A percentile compares a stretch with the other conserved stretches of the same genome.
These are phyloP conservation scores for Trametes maxima DNA, from an alignment of 768 basidiomycete genomes.

Conservation along the genomic window DNA sequence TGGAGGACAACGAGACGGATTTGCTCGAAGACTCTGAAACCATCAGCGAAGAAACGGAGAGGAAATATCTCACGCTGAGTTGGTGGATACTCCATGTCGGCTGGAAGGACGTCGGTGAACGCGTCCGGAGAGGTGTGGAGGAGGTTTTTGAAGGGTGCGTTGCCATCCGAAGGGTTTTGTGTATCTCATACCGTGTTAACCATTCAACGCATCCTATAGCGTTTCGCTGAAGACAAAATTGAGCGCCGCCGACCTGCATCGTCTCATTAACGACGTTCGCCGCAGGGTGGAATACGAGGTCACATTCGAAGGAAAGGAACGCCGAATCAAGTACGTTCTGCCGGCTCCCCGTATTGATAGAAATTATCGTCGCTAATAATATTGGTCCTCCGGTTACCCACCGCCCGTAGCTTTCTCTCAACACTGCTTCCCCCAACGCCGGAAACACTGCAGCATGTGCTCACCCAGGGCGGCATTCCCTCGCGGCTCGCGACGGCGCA, in stretches of 20 bases:
- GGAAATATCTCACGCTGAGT: slow-evolving; percentile 79
- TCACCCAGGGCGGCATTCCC: slow-evolving; percentile 62
- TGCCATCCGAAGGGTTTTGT: neutral
- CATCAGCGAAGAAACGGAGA: slow-evolving; percentile 68
- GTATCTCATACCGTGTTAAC: neutral
- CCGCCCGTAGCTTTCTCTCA: slow-evolving; percentile 60
- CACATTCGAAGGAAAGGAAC: slow-evolving; percentile 60
- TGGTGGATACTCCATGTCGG: slow-evolving; percentile 96
- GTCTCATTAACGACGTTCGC: slow-evolving; percentile 72
- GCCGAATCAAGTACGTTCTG: slow-evolving; percentile 52
- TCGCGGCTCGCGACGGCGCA: slow-evolving; percentile 37
- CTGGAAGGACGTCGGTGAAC: slow-evolving; percentile 80
- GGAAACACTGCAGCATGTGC: slow-evolving; percentile 67
- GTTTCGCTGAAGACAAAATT: slow-evolving; percentile 84
- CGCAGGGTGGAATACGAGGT: slow-evolving; percentile 74
- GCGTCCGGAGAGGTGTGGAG: slow-evolving; percentile 75
- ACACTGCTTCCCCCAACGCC: slow-evolving; percentile 76
- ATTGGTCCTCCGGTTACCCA: slow-evolving; percentile 12
- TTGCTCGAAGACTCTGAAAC: slow-evolving; percentile 36
- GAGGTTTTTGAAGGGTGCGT: slow-evolving; percentile 84
- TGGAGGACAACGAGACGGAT: slow-evolving; percentile 28
- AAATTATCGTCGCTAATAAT: neutral
- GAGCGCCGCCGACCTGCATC: slow-evolving; percentile 66
- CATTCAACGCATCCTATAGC: slow-evolving; percentile 40
- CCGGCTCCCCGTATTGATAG: neutral